Evolutionary conservation across 352 stramenopile genomes (phyloP), one percentile per base, ranked within the genome.

Genomic region (Pythium sp.): DNA sequence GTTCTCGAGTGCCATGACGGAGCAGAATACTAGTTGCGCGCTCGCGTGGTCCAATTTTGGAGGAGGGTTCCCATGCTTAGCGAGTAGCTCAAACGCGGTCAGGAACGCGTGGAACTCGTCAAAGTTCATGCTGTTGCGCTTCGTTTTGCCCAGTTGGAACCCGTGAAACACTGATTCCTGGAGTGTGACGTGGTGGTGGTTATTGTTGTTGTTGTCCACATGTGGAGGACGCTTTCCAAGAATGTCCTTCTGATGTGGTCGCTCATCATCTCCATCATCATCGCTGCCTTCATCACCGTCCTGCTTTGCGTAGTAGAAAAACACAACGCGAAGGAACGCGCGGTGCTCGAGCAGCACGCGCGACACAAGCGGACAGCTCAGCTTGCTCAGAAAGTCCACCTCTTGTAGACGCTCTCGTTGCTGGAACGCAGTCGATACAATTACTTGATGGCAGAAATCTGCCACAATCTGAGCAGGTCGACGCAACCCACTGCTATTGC

Each of bases 261-360:
- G 22, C 36, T 58, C 18, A 7, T 53, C 36, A 32, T 46, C 15
- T 5, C 56, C 55, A 0, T 62, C 55, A 0, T 53, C 28, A 15
- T 26, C 32, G 9, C 75, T 67, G 3, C 67, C 63, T 8, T 76
- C 74, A 5, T 76, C 58, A 28, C 75, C 74, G 5, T 78, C 72
- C 43, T 81, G 78, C 28, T 86, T 84, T 3, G 80, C 76, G 34
- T 82, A 91, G 20, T 72, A 78, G 62, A 86, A 88, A 49, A 91
- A 89, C 2, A 89, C 57, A 0, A 63, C 61, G 7, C 82, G 77
- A 6, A 91, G 49, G 58, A 91, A 91, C 9, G 79, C 66, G 0
- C 82, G 80, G 32, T 89, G 79, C 49, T 91, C 80, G 1, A 91
- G 73, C 3, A 91, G 64, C 26, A 75, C 74, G 12, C 73, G 71